Evolutionary conservation across 2,329 filamentous ascomycete species (phyloP).

Genomic region (Hortaea sp.): DNA sequence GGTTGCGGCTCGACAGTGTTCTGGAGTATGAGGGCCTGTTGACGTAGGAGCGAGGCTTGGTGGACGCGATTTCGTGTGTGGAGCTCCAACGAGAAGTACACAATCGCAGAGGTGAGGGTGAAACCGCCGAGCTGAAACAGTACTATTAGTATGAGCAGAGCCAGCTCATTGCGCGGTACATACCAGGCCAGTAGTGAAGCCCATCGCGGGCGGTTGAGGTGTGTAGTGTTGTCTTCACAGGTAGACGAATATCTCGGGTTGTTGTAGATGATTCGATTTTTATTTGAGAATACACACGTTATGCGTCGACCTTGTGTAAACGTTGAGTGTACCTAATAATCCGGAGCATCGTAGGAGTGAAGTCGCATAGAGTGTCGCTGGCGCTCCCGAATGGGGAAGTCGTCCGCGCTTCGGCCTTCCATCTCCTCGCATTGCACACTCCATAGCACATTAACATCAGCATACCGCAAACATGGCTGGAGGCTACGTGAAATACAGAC

Average conservation of each 20-base stretch:
- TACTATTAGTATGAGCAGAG: conserved; percentile 1
- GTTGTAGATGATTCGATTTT: no score
- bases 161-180: conserved; percentile 5
- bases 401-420: background rate
- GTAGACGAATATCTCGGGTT: no score
- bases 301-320: no score
- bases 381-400: background rate
- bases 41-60: conserved; percentile 36
- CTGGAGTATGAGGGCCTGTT: conserved; percentile 35
- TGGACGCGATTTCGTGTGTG: conserved; percentile 38
- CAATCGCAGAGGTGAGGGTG: conserved; percentile 38
- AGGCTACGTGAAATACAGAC: conserved; percentile 76
- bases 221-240: background rate
- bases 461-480: conserved; percentile 59
- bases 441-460: background rate
- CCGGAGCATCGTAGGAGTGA: background rate
- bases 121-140: conserved; percentile 37
- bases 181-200: conserved; percentile 44
- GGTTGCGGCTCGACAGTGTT: conserved; percentile 35
- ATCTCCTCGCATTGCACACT: background rate
- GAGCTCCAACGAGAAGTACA: conserved; percentile 30
- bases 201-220: conserved; percentile 27
- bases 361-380: background rate
- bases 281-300: no score
- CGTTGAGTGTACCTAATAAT: no score